Base-by-base conservation (phyloP, 352 stramenopile genomes). In the Pythium guiyangense region DNA sequence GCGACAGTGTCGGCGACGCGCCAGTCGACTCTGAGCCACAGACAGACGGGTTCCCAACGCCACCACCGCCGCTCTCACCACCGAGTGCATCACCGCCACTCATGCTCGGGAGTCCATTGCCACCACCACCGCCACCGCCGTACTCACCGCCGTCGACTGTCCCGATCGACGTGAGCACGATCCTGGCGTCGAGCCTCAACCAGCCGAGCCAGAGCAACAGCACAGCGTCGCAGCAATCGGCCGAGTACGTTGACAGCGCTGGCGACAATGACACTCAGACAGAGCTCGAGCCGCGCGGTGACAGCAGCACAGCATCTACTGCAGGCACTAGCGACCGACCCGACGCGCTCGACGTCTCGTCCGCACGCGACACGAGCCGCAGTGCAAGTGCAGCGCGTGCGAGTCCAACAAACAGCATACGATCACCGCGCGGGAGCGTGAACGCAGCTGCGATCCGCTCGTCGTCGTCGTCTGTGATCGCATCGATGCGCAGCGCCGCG, bases 401-500 rank as follows among this genome's bases (percentile, higher is more conserved):
- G 31, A 37, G 31, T 10, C 31, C 31, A 11, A 37, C 31, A n/a
- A 49, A n/a, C n/a, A 59, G 39, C 27, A n/a, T 52, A 0, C 56
- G 50, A 2, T 54, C 46, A 17, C 58, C 60, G 20, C 55, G 58
- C 3, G 51, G 56, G 11, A 43, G 58, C 5, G 31, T 45, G 25
- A 54, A 59, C 15, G 58, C 58, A 1, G 52, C 44, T 29, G 43
- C 50, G 62, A 22, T 73, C 66, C 42, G 58, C 44, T 64, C 59
- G n/a, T 76, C 70, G 26, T 83, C 69, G 29, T 75, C 71, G 20
- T 90, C 74, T 0, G 68, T 80, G 20, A 87, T 92, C 49, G 82
- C 82, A 18, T 82, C 73, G 18, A 86, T 92, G 73, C 69, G 82
- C 43, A 80, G 75, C 34, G 79, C 79, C 6, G 79, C 78, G n/a